Evolutionary conservation across 1,284 basidiomycete species (phyloP).

Genomic region (Cutaneotrichosporon cutaneum): DNA sequence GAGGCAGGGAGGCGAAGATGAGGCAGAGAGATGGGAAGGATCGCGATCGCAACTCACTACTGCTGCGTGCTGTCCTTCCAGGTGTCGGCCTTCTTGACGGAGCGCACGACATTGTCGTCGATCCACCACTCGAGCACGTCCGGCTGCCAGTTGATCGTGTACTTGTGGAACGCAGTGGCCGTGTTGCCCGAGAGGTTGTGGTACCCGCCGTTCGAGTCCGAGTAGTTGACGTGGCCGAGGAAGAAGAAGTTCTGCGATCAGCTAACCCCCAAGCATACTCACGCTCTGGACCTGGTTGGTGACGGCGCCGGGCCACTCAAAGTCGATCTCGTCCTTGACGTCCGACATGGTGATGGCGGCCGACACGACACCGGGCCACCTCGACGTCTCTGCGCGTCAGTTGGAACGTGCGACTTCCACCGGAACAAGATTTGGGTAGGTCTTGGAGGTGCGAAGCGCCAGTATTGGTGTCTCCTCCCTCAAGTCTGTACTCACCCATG

Average conservation of each 20-base stretch:
- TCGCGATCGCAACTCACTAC: conserved; percentile 11
- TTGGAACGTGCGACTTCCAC: not conserved
- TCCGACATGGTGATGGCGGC: conserved; percentile 83
- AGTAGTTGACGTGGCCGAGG: conserved; percentile 62
- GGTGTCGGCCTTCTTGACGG: conserved; percentile 63
- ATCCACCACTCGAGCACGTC: conserved; percentile 65
- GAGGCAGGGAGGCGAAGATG: too few species aligned
- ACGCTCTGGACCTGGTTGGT: conserved; percentile 64
- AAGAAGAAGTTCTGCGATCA: conserved; percentile 59
- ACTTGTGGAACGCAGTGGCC: conserved; percentile 69
- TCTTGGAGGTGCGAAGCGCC: too few species aligned
- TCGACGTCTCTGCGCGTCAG: conserved; percentile 43
- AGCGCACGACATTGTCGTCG: conserved; percentile 69
- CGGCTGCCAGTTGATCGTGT: conserved; percentile 76
- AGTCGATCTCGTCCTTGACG: conserved; percentile 79
- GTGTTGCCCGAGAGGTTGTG: conserved; percentile 60
- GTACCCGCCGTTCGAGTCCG: conserved; percentile 41
- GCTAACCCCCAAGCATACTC: not conserved
- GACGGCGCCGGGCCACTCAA: conserved; percentile 60
- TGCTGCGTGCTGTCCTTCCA: conserved; percentile 54
- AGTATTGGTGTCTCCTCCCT: too few species aligned
- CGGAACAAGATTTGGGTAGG: too few species aligned
- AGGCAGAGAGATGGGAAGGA: too few species aligned
- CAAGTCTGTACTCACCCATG: conserved; percentile 56
- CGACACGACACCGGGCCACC: conserved; percentile 71